These are phyloP conservation scores for Penicillium maclennaniae DNA, from an alignment of 495 filamentous ascomycete genomes.

Conservation along the genomic window DNA sequence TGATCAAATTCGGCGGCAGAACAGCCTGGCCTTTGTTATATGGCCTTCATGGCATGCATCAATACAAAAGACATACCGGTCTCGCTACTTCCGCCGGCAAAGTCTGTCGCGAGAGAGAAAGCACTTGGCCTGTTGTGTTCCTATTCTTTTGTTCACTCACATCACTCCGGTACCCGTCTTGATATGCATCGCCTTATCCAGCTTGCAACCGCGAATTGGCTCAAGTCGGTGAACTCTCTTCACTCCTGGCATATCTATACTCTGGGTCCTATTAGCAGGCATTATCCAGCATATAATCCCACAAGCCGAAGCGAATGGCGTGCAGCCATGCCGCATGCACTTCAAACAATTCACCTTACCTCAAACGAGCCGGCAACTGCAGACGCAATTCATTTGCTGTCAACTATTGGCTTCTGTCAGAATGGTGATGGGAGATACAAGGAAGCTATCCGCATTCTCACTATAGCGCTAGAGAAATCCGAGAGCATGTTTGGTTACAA, in stretches of 20 bases:
- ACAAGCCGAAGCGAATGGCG: conserved; percentile 22
- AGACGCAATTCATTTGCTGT: background rate
- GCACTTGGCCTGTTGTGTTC: conserved; percentile 30
- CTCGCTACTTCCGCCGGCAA: conserved; percentile 11
- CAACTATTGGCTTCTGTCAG: conserved; percentile 1
- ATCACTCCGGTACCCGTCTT: background rate
- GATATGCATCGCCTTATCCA: conserved; percentile 26
- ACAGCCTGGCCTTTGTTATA: conserved; percentile 28
- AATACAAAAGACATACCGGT: conserved; percentile 23
- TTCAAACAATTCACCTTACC: conserved; percentile 9
- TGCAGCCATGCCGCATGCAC: conserved; percentile 34
- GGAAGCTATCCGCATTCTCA: conserved; percentile 13
- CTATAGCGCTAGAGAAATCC: conserved; percentile 12
- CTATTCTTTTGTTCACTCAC: conserved; percentile 28
- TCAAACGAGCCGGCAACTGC: background rate
- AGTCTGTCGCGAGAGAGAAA: conserved; percentile 13
- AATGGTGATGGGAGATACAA: conserved; percentile 12
- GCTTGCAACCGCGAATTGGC: conserved; percentile 33
- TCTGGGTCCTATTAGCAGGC: conserved; percentile 6
- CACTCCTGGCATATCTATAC: conserved; percentile 8
- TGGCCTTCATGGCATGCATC: conserved; percentile 44
- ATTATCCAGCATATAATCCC: conserved; percentile 20
- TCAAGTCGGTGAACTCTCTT: conserved; percentile 7
- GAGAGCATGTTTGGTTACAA: conserved; percentile 16
- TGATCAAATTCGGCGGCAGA: conserved; percentile 34